Evolutionary conservation across 176 grass and related monocot species (phyloP).

Genomic region (Lolium perenne): DNA sequence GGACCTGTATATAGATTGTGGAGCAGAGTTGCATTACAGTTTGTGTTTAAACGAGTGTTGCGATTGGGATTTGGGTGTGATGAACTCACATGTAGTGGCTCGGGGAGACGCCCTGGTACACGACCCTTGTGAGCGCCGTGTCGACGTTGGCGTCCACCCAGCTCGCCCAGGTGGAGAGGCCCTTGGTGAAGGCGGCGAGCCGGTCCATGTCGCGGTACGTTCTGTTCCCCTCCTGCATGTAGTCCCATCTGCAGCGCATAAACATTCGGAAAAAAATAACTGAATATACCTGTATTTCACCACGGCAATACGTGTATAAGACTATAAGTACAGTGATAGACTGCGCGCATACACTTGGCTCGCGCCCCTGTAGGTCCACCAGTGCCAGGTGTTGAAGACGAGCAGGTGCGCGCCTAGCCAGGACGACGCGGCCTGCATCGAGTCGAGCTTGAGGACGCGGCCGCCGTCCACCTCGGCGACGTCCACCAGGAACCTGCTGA

Average conservation of each 20-base stretch:
- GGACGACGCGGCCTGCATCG: conserved; percentile 25
- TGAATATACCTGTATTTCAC: not conserved
- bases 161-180: conserved; percentile 56
- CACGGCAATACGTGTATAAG: not conserved
- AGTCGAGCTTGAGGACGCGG: conserved; percentile 57
- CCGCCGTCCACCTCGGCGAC: conserved; percentile 39
- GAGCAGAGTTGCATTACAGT: not conserved
- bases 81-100: conserved; percentile 72
- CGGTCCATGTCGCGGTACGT: conserved; percentile 61
- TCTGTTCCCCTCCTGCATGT: conserved; percentile 42
- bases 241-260: conserved; percentile 56
- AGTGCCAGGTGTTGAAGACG: conserved; percentile 74
- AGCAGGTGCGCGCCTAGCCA: conserved; percentile 61
- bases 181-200: conserved; percentile 54
- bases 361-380: conserved; percentile 59
- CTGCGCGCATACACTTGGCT: conserved; percentile 56
- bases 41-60: not conserved
- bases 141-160: conserved; percentile 60
- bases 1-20: not conserved
- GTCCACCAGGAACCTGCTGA: conserved; percentile 61
- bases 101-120: conserved; percentile 72
- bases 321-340: not conserved
- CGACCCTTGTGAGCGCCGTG: conserved; percentile 43
- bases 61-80: not conserved
- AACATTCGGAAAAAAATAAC: too few species aligned